phyloP scores from a whole-genome alignment of 1,284 basidiomycete species.

The Apiotrichum siamense region DNA sequence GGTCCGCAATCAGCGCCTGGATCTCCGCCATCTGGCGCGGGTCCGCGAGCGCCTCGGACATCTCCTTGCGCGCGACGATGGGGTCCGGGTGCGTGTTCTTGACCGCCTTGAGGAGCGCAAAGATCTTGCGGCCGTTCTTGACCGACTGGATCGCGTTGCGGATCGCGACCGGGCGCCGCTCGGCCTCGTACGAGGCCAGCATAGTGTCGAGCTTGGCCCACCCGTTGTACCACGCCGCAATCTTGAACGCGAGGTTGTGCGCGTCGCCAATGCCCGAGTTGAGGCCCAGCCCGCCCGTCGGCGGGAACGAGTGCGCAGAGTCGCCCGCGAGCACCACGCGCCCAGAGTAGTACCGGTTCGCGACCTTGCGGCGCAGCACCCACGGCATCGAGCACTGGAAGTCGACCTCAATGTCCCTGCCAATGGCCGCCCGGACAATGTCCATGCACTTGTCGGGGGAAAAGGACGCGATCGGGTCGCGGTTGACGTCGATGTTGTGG shows the following conservation, averaged over 20 bases:
- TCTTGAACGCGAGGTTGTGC: conserved; percentile 24
- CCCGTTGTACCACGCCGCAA: conserved; percentile 15
- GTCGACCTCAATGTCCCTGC: conserved; percentile 19
- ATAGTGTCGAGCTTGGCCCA: conserved; percentile 10
- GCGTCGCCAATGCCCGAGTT: conserved; percentile 27
- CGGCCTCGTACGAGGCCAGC: conserved; percentile 18
- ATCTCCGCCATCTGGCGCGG: conserved; percentile 14
- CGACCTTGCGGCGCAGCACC: conserved; percentile 24
- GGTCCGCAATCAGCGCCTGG: conserved; percentile 17
- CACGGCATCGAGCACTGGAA: conserved; percentile 23
- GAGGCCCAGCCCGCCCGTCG: conserved; percentile 25
- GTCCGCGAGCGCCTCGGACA: conserved; percentile 19
- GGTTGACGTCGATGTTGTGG: conserved; percentile 21
- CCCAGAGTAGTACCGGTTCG: conserved; percentile 18
- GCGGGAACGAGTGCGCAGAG: conserved; percentile 24
- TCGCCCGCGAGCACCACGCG: conserved; percentile 21
- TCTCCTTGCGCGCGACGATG: conserved; percentile 10
- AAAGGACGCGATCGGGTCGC: conserved; percentile 17
- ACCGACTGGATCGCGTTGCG: conserved; percentile 23
- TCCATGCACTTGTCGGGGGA: conserved; percentile 20
- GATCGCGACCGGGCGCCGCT: conserved; percentile 25
- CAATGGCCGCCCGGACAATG: conserved; percentile 22
- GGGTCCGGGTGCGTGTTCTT: conserved; percentile 18
- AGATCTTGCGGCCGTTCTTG: conserved; percentile 24
- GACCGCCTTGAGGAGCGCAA: conserved; percentile 24